Percentiles rank a stretch among this genome's conserved stretches.
Evolutionary conservation across 1,284 basidiomycete species (phyloP).

Genomic region (Gastroboletus turbinatus): DNA sequence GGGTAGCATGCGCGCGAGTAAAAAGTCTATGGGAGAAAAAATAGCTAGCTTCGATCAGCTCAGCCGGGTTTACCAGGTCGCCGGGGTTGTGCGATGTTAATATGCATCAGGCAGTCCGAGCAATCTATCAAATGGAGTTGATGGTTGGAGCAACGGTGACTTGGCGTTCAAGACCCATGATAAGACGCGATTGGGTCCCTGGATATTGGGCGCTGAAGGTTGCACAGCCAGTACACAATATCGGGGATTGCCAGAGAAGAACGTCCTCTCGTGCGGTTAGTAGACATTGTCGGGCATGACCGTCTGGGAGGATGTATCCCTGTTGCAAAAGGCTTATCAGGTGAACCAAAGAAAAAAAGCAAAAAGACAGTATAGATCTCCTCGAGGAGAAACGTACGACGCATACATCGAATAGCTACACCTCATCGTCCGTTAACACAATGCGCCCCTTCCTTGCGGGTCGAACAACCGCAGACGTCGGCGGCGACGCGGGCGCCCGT

Average conservation of each 20-base stretch:
- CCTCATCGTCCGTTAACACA: constrained; percentile 47
- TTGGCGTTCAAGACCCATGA: constrained; percentile 4
- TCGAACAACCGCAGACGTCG: constrained; percentile 10
- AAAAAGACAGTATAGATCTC: constrained; percentile 4
- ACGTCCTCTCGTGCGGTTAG: background rate
- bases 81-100: background rate
- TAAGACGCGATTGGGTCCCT: constrained; percentile 21
- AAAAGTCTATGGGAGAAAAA: constrained; percentile 2
- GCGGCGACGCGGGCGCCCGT: background rate
- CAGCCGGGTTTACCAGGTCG: constrained; percentile 6
- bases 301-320: background rate
- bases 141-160: constrained; percentile 11
- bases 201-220: background rate
- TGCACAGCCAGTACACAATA: constrained; percentile 5
- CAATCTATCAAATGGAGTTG: background rate
- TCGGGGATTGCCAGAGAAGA: background rate
- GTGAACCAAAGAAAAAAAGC: background rate
- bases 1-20: constrained; percentile 21
- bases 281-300: background rate
- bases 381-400: constrained; percentile 4
- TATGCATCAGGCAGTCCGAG: background rate
- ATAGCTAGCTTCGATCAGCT: constrained; percentile 3
- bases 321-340: constrained; percentile 11
- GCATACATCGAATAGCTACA: constrained; percentile 17
- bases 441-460: constrained; percentile 36